Evolutionary conservation across 768 basidiomycete species (phyloP).

Genomic region (Boletus tylopilopsis): DNA sequence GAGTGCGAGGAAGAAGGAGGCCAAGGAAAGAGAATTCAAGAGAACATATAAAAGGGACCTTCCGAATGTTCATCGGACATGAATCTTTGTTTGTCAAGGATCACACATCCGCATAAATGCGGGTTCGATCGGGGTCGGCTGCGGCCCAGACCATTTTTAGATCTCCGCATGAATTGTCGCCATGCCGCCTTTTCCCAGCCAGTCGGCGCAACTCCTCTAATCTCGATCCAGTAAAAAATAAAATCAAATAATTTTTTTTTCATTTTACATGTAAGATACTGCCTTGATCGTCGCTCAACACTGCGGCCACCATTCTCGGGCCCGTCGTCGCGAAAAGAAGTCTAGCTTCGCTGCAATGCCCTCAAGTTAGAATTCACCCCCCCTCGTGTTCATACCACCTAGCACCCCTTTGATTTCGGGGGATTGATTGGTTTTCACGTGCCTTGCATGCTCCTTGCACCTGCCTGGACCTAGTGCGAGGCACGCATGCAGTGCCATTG

Average conservation of each 20-base stretch:
- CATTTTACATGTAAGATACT: too few species aligned
- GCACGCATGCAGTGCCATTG: conserved; percentile 14
- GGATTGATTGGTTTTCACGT: conserved; percentile 29
- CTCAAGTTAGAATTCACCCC: conserved; percentile 11
- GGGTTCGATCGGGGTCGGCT: conserved; percentile 38
- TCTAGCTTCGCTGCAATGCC: conserved; percentile 5
- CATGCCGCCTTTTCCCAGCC: conserved; percentile 24
- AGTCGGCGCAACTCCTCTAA: conserved; percentile 19
- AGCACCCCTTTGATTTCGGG: conserved; percentile 26
- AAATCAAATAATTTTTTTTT: background rate
- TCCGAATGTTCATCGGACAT: conserved; percentile 31
- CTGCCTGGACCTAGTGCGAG: conserved; percentile 25
- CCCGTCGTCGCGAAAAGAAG: background rate
- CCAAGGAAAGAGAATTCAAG: conserved; percentile 33
- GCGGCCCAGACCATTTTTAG: conserved; percentile 34
- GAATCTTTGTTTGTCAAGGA: conserved; percentile 35
- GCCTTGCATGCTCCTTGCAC: conserved; percentile 20
- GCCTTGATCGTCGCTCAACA: background rate
- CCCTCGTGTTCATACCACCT: conserved; percentile 27
- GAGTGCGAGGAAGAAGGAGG: conserved; percentile 31
- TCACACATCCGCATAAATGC: conserved; percentile 31
- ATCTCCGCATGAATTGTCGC: conserved; percentile 33
- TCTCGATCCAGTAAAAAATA: conserved; percentile 15
- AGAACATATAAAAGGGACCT: conserved; percentile 39
- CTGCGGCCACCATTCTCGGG: background rate